Percentiles rank a stretch among this genome's conserved stretches.
Conservation (phyloP, 495 filamentous ascomycete species). For the Aspergillus bertholletiae region DNA sequence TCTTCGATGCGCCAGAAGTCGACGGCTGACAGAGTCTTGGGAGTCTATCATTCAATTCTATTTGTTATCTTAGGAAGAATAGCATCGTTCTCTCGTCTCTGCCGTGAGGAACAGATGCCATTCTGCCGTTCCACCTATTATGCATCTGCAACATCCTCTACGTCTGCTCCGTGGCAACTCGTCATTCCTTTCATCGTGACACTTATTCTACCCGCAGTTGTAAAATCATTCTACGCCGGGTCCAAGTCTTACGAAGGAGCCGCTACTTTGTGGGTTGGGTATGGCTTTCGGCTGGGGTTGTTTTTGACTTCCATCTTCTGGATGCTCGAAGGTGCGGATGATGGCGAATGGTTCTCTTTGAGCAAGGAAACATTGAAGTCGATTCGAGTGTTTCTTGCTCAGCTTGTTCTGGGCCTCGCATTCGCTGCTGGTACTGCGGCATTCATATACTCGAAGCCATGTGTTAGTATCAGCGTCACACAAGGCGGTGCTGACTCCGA, state of each 20-base stretch:
- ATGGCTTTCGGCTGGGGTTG: slow-evolving; percentile 73
- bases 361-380: slow-evolving; percentile 66
- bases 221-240: slow-evolving; percentile 71
- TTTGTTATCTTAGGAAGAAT: slow-evolving; percentile 80
- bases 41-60: slow-evolving; percentile 75
- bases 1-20: slow-evolving; percentile 68
- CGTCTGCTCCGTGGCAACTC: slow-evolving; percentile 89
- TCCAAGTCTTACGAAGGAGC: slow-evolving; percentile 83
- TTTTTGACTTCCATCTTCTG: slow-evolving; percentile 79
- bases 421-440: slow-evolving; percentile 65
- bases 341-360: slow-evolving; percentile 73
- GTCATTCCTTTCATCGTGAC: slow-evolving; percentile 71
- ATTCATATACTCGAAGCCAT: slow-evolving; percentile 73
- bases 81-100: slow-evolving; percentile 86
- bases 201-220: slow-evolving; percentile 68
- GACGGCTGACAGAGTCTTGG: slow-evolving; percentile 62
- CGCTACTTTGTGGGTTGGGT: slow-evolving; percentile 76
- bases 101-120: slow-evolving; percentile 97
- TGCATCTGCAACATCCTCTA: slow-evolving; percentile 84
- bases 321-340: slow-evolving; percentile 86
- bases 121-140: slow-evolving; percentile 96
- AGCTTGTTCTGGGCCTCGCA: slow-evolving; percentile 67
- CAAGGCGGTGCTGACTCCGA: slow-evolving; percentile 21
- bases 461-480: slow-evolving; percentile 55
- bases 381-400: slow-evolving; percentile 69